Percentiles rank a stretch among this genome's conserved stretches.
These are phyloP conservation scores for Chrysanthemum makinoi DNA, from an alignment of 129 eudicot genomes.

Conservation along the genomic window DNA sequence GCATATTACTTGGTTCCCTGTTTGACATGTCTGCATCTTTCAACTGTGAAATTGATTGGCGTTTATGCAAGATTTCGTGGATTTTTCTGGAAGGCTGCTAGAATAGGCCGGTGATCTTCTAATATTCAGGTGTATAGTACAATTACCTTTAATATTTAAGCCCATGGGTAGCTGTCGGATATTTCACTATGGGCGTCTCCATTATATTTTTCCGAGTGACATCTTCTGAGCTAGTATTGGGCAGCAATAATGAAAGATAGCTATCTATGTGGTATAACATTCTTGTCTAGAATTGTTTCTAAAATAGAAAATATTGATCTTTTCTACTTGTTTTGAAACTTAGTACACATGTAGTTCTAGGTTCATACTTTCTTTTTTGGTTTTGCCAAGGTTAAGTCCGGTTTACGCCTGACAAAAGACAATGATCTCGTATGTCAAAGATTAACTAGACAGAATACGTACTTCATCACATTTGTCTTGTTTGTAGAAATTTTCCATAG, in stretches of 20 bases:
- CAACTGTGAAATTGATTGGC: background rate
- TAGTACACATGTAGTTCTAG: no score
- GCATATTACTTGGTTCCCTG: background rate
- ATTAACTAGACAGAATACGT: no score
- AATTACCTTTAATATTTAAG: conserved; percentile 27
- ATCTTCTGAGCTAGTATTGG: background rate
- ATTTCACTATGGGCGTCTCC: conserved; percentile 88
- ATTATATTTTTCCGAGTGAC: conserved; percentile 69
- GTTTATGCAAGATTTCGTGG: conserved; percentile 73
- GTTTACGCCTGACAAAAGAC: no score
- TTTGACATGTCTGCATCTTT: background rate
- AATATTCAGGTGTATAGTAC: background rate
- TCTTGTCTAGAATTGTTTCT: conserved; percentile 12
- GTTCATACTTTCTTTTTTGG: no score
- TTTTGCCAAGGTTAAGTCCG: no score
- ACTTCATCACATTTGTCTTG: no score
- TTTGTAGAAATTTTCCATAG: no score
- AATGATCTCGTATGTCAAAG: no score
- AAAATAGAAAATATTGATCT: conserved; percentile 15
- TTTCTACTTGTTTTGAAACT: background rate
- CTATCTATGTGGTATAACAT: conserved; percentile 20
- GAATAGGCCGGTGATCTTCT: conserved; percentile 51
- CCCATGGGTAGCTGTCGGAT: conserved; percentile 95
- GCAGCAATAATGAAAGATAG: conserved; percentile 17
- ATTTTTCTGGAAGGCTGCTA: conserved; percentile 93